A percentile compares a stretch with the other conserved stretches of the same genome.
Evolutionary conservation across 75 land plant species (phyloP).

Genomic region (Sequoia sempervirens): DNA sequence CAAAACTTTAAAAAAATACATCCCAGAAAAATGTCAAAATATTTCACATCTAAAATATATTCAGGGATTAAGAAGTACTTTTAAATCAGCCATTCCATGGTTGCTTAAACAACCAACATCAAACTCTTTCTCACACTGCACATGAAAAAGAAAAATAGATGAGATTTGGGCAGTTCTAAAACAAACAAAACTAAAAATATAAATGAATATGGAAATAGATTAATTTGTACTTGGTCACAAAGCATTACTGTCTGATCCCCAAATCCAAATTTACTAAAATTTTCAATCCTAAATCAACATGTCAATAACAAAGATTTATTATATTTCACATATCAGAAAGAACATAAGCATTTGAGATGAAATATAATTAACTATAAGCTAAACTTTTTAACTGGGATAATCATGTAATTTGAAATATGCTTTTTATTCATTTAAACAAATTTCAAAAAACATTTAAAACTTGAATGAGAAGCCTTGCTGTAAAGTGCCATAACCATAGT

Average conservation of each 20-base stretch:
- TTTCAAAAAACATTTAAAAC: neutral
- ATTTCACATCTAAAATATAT: neutral
- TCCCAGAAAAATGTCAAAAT: neutral
- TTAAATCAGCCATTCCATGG: conserved; percentile 54
- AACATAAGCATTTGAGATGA: neutral
- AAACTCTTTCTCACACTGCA: conserved; percentile 85
- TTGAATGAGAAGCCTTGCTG: neutral
- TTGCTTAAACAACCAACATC: conserved; percentile 83
- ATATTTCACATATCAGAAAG: neutral
- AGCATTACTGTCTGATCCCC: conserved; percentile 65
- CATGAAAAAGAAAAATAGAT: conserved; percentile 5
- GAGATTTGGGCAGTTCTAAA: neutral
- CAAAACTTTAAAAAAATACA: neutral
- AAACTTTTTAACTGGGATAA: neutral
- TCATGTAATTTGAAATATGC: neutral
- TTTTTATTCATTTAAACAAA: neutral
- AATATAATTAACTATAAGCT: neutral
- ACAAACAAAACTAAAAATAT: neutral
- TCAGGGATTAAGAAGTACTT: conserved; percentile 30
- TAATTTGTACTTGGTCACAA: conserved; percentile 71
- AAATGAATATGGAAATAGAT: neutral
- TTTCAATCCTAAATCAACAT: conserved; percentile 37
- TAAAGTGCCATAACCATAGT: neutral
- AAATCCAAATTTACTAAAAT: conserved; percentile 51
- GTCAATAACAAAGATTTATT: neutral